Evolutionary conservation across 805 yeast genomes (phyloP), one percentile per base, ranked within the genome.

Genomic region (Hermanozyma aechmeae): DNA sequence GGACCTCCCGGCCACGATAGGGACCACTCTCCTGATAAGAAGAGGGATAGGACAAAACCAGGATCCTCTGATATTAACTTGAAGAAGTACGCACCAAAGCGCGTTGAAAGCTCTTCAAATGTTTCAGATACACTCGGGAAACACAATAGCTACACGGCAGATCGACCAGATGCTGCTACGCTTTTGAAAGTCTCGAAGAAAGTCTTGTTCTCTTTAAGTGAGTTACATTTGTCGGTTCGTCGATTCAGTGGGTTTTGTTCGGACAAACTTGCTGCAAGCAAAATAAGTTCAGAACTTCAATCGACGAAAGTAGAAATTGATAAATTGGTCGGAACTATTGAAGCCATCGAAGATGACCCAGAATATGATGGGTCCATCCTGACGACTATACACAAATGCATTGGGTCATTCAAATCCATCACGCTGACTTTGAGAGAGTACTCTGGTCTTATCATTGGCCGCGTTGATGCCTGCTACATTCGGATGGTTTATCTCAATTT

Each of bases 391-490:
- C 57, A 53, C 22, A 37, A 52, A 6, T 54, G 65, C 26, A 54
- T 63, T 14, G 39, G 58, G 3, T 64, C 73, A 2, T 76, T 79
- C 47, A 72, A 69, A 38, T 61, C 65, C 18, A 65, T 76, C 15
- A 62, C 74, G 45, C 47, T 52, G 6, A 45, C 65, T 6, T 46
- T 79, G 15, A 60, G 73, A 28, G 68, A 65, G 2, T 66, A 72
- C 42, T 58, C 72, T 27, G 43, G 54, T 1, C 39, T 58, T 0
- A 68, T 77, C 40, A 67, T 74, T n/a, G 64, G 61, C 22, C 68
- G 65, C 24, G 68, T 73, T 23, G 87, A 80, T 46, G 61, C 76
- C 11, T 70, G 80, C 36, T 77, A 76, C 43, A 62, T 79, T 8
- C 77, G 44, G 11, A 35, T 40, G 39, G 37, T 40, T 4, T 33